Conservation (phyloP, 2,329 filamentous ascomycete species). For the Pyrenophora seminiperda region DNA sequence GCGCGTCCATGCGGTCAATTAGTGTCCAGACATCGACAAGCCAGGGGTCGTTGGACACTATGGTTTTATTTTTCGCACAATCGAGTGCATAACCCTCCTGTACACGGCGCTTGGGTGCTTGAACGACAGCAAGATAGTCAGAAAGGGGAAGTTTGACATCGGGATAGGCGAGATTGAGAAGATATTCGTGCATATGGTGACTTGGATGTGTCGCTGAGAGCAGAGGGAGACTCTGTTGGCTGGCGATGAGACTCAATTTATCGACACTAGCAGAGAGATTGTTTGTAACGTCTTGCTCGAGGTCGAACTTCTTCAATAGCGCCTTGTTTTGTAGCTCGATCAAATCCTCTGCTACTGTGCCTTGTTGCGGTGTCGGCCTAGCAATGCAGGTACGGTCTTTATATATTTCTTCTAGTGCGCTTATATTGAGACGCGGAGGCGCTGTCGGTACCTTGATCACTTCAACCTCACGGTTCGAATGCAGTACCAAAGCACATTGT, state of each 20-base stretch:
- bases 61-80: slow-evolving; percentile 65
- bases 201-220: slow-evolving; percentile 38
- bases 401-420: slow-evolving; percentile 52
- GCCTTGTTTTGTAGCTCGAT: slow-evolving; percentile 39
- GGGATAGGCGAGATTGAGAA: slow-evolving; percentile 45
- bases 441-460: slow-evolving; percentile 55
- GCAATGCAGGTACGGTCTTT: slow-evolving; percentile 40
- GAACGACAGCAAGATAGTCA: slow-evolving; percentile 44
- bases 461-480: slow-evolving; percentile 58
- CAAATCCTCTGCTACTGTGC: slow-evolving; percentile 44
- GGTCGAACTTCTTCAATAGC: slow-evolving; percentile 34
- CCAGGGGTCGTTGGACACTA: slow-evolving; percentile 75
- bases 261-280: slow-evolving; percentile 37
- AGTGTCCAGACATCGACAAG: slow-evolving; percentile 81
- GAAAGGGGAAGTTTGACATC: slow-evolving; percentile 38
- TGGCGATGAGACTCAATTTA: slow-evolving; percentile 41
- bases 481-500: slow-evolving; percentile 59
- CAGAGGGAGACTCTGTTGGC: slow-evolving; percentile 36
- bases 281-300: slow-evolving; percentile 27
- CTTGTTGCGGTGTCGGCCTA: slow-evolving; percentile 36
- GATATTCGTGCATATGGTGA: slow-evolving; percentile 45
- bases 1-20: slow-evolving; percentile 68
- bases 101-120: slow-evolving; percentile 59
- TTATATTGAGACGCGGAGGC: slow-evolving; percentile 51
- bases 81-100: slow-evolving; percentile 63